Percentiles rank a stretch among this genome's conserved stretches.
phyloP scores from a whole-genome alignment of 495 filamentous ascomycete species.

The Tuber calosporum region DNA sequence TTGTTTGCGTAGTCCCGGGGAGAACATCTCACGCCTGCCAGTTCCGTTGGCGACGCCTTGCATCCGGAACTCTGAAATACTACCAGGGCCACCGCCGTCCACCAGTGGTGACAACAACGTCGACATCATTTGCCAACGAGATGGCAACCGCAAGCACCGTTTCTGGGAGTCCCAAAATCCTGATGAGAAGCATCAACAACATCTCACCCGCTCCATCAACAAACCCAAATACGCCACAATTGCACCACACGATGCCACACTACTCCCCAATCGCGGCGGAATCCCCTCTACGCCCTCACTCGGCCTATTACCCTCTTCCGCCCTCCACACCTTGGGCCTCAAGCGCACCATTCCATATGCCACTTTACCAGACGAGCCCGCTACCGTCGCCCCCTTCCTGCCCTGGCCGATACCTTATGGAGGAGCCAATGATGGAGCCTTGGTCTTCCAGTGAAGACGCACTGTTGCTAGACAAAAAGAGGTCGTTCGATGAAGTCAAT shows the following conservation, averaged over 20 bases:
- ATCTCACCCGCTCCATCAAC: slow-evolving; percentile 34
- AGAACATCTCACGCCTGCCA: slow-evolving; percentile 42
- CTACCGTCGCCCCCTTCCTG: slow-evolving; percentile 40
- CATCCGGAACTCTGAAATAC: slow-evolving; percentile 42
- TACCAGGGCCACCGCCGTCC: slow-evolving; percentile 42
- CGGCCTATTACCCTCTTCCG: slow-evolving; percentile 3
- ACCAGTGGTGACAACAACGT: slow-evolving; percentile 41
- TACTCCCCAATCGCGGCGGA: slow-evolving; percentile 32
- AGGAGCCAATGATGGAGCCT: slow-evolving; percentile 22
- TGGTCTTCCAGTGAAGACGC: slow-evolving; percentile 39
- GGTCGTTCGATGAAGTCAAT: slow-evolving; percentile 41
- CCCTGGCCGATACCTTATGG: slow-evolving; percentile 25
- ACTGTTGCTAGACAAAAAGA: slow-evolving; percentile 37
- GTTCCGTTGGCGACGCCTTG: slow-evolving; percentile 42
- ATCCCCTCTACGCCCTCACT: slow-evolving; percentile 32
- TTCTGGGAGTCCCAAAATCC: slow-evolving; percentile 34
- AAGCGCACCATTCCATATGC: neutral
- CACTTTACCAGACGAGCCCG: slow-evolving; percentile 36
- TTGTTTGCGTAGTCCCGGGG: slow-evolving; percentile 27
- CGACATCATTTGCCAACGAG: slow-evolving; percentile 40
- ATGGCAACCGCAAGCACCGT: slow-evolving; percentile 40
- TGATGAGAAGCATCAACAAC: slow-evolving; percentile 38
- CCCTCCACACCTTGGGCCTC: slow-evolving; percentile 11
- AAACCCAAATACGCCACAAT: slow-evolving; percentile 37
- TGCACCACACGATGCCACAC: slow-evolving; percentile 38